Conservation (phyloP, 2,329 filamentous ascomycete genomes). For the Harringtonia lauricola region DNA sequence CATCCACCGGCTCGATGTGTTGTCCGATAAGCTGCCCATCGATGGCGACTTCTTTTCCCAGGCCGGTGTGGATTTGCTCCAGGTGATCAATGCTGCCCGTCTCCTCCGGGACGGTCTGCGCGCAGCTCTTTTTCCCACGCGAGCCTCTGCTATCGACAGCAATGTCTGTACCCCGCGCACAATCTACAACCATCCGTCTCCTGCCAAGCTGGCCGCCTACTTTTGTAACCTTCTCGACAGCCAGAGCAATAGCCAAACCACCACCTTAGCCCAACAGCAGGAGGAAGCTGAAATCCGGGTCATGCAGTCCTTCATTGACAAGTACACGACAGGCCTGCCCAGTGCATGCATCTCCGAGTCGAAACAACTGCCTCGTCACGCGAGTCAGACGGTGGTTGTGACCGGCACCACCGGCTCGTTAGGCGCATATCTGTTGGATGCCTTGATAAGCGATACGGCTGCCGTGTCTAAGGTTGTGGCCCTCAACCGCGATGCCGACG, state of each 20-base stretch:
- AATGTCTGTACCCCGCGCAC: slow-evolving; percentile 24
- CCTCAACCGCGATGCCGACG: slow-evolving; percentile 34
- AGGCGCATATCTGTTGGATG: slow-evolving; percentile 34
- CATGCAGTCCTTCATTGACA: slow-evolving; percentile 23
- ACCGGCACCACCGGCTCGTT: slow-evolving; percentile 39
- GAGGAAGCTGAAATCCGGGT: slow-evolving; percentile 9
- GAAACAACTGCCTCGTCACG: slow-evolving; percentile 13
- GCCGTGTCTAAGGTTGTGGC: slow-evolving; percentile 26
- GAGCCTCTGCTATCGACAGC: too few species aligned
- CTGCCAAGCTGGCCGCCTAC: slow-evolving; percentile 22
- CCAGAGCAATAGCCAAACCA: too few species aligned
- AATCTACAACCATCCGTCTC: slow-evolving; percentile 27
- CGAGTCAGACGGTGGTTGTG: slow-evolving; percentile 29
- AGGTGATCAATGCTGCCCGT: slow-evolving; percentile 25
- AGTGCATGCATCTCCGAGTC: too few species aligned
- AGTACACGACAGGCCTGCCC: slow-evolving; percentile 23
- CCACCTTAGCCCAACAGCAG: not conserved
- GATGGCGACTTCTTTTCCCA: slow-evolving; percentile 27
- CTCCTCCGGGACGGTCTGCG: slow-evolving; percentile 24
- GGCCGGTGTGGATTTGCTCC: slow-evolving; percentile 28
- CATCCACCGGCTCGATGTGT: slow-evolving; percentile 13
- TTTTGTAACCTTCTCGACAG: slow-evolving; percentile 14
- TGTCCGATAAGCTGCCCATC: slow-evolving; percentile 14
- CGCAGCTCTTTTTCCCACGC: slow-evolving; percentile 17
- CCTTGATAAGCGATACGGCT: slow-evolving; percentile 19